phyloP scores from a whole-genome alignment of 352 stramenopile genomes.

The Nothophytophthora sp. region DNA sequence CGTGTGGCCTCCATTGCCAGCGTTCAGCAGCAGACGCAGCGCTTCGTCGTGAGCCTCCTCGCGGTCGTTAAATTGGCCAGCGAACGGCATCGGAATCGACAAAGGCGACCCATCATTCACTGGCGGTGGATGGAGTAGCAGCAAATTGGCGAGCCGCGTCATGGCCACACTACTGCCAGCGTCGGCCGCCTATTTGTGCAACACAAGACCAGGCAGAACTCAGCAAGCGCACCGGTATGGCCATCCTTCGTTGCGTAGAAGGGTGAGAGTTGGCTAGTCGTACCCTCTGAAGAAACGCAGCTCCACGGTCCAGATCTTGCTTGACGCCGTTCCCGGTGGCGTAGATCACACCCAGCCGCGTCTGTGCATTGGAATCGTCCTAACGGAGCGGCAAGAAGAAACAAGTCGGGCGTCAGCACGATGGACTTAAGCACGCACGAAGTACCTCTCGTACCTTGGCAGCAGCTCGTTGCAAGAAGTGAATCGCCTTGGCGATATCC shows the following conservation, averaged over 20 bases:
- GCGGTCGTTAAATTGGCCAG: conserved; percentile 40
- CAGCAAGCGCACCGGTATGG: too few relatives aligned
- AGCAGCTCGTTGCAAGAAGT: conserved; percentile 67
- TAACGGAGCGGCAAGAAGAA: conserved; percentile 3
- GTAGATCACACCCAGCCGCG: conserved; percentile 51
- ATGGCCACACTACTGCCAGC: conserved; percentile 50
- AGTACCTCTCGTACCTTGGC: conserved; percentile 47
- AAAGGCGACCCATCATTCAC: not conserved
- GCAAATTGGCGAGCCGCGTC: conserved; percentile 48
- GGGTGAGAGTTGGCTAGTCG: not conserved
- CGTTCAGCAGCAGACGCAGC: conserved; percentile 55
- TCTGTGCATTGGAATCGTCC: conserved; percentile 48
- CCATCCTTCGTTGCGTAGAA: too few relatives aligned
- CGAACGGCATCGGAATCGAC: conserved; percentile 4
- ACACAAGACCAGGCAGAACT: not conserved
- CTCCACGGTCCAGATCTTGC: conserved; percentile 51
- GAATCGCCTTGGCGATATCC: conserved; percentile 53
- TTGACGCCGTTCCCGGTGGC: conserved; percentile 48
- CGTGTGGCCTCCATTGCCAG: conserved; percentile 33
- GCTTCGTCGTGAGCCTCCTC: conserved; percentile 68
- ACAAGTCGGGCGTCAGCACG: too few relatives aligned
- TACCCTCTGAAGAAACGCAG: conserved; percentile 54
- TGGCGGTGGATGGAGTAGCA: conserved; percentile 26
- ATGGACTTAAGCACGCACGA: too few relatives aligned
- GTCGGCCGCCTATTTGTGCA: conserved; percentile 37